phyloP scores from a whole-genome alignment of 2,329 filamentous ascomycete genomes.

The Pseudomassariella vexata region DNA sequence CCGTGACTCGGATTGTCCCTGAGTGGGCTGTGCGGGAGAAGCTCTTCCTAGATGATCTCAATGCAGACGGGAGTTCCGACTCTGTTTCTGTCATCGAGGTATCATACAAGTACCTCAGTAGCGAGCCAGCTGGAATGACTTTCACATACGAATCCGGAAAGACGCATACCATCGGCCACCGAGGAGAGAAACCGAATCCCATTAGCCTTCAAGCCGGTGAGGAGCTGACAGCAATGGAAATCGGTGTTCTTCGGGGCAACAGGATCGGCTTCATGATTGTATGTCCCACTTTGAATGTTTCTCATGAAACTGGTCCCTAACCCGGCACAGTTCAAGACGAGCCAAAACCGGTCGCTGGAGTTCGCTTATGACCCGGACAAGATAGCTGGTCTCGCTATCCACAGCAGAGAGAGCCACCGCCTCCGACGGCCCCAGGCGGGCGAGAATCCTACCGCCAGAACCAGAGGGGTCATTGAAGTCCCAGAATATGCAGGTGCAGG shows the following conservation, averaged over 20 bases:
- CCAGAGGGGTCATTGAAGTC: too few species aligned
- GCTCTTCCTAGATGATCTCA: slow-evolving; percentile 10
- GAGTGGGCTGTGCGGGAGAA: slow-evolving; percentile 11
- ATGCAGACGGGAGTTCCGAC: slow-evolving; percentile 6
- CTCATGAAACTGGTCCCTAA: background rate
- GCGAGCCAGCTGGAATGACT: slow-evolving; percentile 11
- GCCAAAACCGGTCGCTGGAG: background rate
- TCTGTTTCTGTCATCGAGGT: slow-evolving; percentile 10
- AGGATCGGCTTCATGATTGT: slow-evolving; percentile 10
- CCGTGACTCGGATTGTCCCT: background rate
- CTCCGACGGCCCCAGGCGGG: background rate
- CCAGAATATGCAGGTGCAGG: background rate
- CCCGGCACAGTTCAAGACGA: slow-evolving; percentile 3
- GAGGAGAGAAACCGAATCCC: slow-evolving; percentile 3
- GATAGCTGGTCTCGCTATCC: background rate
- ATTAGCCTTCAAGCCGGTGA: slow-evolving; percentile 10
- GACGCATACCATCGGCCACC: slow-evolving; percentile 8
- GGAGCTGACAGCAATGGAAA: slow-evolving; percentile 9
- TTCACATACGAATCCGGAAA: slow-evolving; percentile 11
- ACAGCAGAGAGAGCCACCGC: background rate
- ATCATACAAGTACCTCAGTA: slow-evolving; percentile 9
- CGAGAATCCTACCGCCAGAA: too few species aligned
- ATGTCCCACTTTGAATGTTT: slow-evolving; percentile 2
- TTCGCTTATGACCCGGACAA: slow-evolving; percentile 3
- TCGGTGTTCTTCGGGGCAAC: slow-evolving; percentile 8